Conservation (phyloP, 352 stramenopile species). For the Pythium dissotocum region DNA sequence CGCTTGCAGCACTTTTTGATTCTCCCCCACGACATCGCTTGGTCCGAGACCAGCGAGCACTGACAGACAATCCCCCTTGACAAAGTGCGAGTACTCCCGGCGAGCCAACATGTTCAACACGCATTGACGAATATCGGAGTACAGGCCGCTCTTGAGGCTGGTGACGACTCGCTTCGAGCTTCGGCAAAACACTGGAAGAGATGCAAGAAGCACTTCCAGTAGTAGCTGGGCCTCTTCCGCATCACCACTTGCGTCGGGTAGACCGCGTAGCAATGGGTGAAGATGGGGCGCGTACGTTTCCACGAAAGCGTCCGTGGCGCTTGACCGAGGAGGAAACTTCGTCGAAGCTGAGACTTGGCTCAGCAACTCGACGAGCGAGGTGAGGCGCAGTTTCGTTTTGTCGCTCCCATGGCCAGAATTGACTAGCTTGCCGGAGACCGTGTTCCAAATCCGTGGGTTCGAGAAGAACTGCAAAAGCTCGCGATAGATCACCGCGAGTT, state of each 20-base stretch:
- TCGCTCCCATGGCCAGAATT: constrained; percentile 22
- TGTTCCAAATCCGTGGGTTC: constrained; percentile 44
- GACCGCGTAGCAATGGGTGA: constrained; percentile 38
- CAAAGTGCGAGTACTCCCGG: constrained; percentile 45
- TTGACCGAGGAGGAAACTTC: constrained; percentile 34
- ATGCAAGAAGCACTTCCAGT: constrained; percentile 44
- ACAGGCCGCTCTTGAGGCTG: constrained; percentile 31
- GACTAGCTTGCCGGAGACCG: constrained; percentile 30
- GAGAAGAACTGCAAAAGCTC: constrained; percentile 53
- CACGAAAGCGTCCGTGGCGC: constrained; percentile 51
- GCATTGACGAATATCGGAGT: constrained; percentile 42
- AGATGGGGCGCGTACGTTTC: constrained; percentile 43
- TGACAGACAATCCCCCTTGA: constrained; percentile 58
- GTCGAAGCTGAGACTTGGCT: constrained; percentile 39
- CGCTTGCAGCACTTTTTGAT: constrained; percentile 32
- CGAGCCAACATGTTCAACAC: constrained; percentile 41
- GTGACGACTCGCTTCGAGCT: constrained; percentile 37
- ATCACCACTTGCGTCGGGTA: constrained; percentile 24
- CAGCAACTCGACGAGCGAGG: constrained; percentile 40
- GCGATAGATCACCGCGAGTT: constrained; percentile 42
- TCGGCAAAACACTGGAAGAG: constrained; percentile 43
- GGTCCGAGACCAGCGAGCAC: constrained; percentile 41
- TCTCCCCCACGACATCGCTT: constrained; percentile 2
- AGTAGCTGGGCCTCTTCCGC: constrained; percentile 40
- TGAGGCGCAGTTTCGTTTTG: constrained; percentile 30